Percentiles rank a stretch among this genome's conserved stretches.
Conservation (phyloP, 2,329 filamentous ascomycete species). For the Aureobasidium sp. region DNA sequence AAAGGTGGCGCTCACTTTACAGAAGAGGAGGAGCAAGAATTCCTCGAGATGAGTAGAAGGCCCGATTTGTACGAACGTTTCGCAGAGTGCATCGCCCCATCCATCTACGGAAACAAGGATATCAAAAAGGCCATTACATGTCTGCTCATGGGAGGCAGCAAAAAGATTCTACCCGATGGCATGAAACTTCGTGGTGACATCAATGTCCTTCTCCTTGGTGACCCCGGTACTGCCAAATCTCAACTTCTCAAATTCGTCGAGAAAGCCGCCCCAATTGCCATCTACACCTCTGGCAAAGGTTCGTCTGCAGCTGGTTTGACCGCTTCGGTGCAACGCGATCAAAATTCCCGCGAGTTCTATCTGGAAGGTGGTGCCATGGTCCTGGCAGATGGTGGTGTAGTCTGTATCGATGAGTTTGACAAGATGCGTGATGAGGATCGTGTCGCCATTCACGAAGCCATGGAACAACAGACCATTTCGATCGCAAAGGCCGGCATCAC, state of each 20-base stretch:
- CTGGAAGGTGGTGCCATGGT: constrained; percentile 98
- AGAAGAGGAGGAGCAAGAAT: constrained; percentile 96
- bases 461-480: constrained; percentile 99
- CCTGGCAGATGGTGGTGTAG: constrained; percentile 89
- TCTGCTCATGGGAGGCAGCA: constrained; percentile 85
- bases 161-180: constrained; percentile 94
- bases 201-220: constrained; percentile 92
- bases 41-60: constrained; percentile 79
- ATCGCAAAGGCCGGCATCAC: constrained; percentile 98
- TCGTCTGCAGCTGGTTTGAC: constrained; percentile 96
- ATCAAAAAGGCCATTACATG: constrained; percentile 98
- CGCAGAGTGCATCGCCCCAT: constrained; percentile 87
- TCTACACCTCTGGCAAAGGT: constrained; percentile 97
- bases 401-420: constrained; percentile 98
- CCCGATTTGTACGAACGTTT: constrained; percentile 91
- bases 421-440: constrained; percentile 99
- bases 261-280: constrained; percentile 90
- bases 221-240: constrained; percentile 96
- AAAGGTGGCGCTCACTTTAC: constrained; percentile 75
- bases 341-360: constrained; percentile 90
- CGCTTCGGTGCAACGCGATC: constrained; percentile 90
- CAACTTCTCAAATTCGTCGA: constrained; percentile 96
- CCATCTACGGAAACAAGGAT: constrained; percentile 90
- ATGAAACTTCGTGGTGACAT: constrained; percentile 98
- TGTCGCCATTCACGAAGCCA: constrained; percentile 97